A percentile compares a stretch with the other conserved stretches of the same genome.
Conservation (phyloP, 352 stramenopile species). For the Blastocystis sp. region DNA sequence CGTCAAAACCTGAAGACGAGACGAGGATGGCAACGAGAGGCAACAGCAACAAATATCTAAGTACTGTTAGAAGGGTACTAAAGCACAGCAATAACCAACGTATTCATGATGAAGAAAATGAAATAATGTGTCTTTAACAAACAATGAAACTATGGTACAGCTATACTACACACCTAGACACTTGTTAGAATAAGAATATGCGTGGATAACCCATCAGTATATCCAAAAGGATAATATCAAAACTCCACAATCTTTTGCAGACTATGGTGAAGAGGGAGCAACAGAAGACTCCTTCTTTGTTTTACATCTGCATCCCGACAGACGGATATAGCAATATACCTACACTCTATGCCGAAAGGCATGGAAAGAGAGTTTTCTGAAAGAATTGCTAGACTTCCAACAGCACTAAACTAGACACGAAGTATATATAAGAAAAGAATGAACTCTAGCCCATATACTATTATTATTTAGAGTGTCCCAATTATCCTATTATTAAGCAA, state of each 20-base stretch:
- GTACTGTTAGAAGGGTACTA: neutral
- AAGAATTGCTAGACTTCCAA: no score
- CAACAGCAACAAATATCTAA: neutral
- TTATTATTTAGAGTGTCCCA: neutral
- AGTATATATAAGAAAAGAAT: neutral
- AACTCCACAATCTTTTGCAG: slow-evolving; percentile 54
- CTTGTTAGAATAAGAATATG: slow-evolving; percentile 3
- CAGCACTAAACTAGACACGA: neutral
- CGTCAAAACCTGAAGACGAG: neutral
- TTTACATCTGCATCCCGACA: neutral
- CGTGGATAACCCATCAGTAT: slow-evolving; percentile 8
- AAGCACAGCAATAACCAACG: neutral
- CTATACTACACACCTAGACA: neutral
- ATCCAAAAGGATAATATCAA: slow-evolving; percentile 62
- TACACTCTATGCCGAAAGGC: neutral
- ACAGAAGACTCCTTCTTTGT: slow-evolving; percentile 23
- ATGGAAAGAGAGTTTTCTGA: neutral
- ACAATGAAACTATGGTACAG: neutral
- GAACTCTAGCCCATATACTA: neutral
- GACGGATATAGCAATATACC: neutral
- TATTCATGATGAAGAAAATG: neutral
- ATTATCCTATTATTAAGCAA: neutral
- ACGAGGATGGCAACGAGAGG: neutral
- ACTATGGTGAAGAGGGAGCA: slow-evolving; percentile 28
- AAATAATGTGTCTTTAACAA: neutral